Conservation (phyloP, 352 stramenopile genomes). For the Phytopythium vexans region DNA sequence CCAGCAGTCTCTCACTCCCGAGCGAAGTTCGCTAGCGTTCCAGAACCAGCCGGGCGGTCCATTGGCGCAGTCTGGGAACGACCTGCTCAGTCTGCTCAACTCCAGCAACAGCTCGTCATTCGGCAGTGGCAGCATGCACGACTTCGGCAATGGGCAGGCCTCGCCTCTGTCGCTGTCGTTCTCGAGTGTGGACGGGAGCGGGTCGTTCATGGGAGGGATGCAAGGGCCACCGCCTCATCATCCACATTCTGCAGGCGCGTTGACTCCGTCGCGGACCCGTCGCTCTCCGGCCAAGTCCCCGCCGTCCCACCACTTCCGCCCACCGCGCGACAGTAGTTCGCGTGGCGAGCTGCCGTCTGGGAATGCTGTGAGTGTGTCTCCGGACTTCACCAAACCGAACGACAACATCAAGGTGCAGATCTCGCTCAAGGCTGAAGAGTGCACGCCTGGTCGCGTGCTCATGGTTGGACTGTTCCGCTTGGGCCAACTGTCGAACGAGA, state of each 20-base stretch:
- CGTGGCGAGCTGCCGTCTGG: slow-evolving; percentile 14
- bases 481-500: slow-evolving; percentile 65
- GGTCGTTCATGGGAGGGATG: neutral
- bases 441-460: slow-evolving; percentile 45
- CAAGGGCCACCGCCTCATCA: no score
- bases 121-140: no score
- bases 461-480: slow-evolving; percentile 75
- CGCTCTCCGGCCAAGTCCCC: slow-evolving; percentile 37
- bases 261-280: slow-evolving; percentile 26
- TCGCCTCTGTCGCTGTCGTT: slow-evolving; percentile 3
- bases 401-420: slow-evolving; percentile 80
- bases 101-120: neutral
- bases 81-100: slow-evolving; percentile 38
- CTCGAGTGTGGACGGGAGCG: slow-evolving; percentile 1
- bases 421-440: slow-evolving; percentile 55
- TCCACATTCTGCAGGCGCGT: neutral
- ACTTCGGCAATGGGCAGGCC: no score
- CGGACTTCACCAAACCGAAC: slow-evolving; percentile 67
- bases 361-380: slow-evolving; percentile 39
- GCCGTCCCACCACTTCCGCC: slow-evolving; percentile 25
- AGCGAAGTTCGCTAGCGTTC: slow-evolving; percentile 15
- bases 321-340: neutral
- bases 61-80: slow-evolving; percentile 28
- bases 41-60: slow-evolving; percentile 24
- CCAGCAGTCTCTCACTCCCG: slow-evolving; percentile 22